Conservation (phyloP, 805 yeast genomes). For the Isabelozyma heimii region DNA sequence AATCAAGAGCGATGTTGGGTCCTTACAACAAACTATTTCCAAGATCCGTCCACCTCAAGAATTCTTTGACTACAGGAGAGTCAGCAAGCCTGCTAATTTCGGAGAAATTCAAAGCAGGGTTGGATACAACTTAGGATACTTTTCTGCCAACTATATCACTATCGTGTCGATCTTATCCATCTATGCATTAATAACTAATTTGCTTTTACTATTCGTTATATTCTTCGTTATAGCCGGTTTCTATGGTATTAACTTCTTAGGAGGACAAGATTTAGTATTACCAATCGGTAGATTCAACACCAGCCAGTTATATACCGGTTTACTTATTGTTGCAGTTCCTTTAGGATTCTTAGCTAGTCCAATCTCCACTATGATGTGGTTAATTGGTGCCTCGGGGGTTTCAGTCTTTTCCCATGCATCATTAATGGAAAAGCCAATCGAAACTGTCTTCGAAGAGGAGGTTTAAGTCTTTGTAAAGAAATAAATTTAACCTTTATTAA, state of each 20-base stretch:
- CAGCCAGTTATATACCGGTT: conserved; percentile 79
- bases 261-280: conserved; percentile 78
- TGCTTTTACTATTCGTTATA: conserved; percentile 79
- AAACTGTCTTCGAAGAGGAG: conserved; percentile 88
- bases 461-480: conserved; percentile 17
- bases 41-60: conserved; percentile 87
- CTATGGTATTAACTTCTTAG: conserved; percentile 71
- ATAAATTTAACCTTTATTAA: too few relatives aligned
- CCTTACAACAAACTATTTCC: conserved; percentile 63
- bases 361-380: conserved; percentile 85
- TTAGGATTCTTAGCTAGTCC: conserved; percentile 88
- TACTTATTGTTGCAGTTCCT: conserved; percentile 74
- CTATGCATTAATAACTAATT: conserved; percentile 85
- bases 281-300: conserved; percentile 72
- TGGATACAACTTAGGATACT: conserved; percentile 80
- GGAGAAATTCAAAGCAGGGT: conserved; percentile 89
- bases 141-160: conserved; percentile 79
- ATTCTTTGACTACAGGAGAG: conserved; percentile 84
- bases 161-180: conserved; percentile 70
- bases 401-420: conserved; percentile 84
- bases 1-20: conserved; percentile 43
- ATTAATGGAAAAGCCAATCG: conserved; percentile 91
- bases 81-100: conserved; percentile 88
- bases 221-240: conserved; percentile 69
- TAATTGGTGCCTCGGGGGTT: conserved; percentile 79